These are phyloP conservation scores for Saccharomycopsis sp. DNA, from an alignment of 805 yeast species.

Conservation along the genomic window DNA sequence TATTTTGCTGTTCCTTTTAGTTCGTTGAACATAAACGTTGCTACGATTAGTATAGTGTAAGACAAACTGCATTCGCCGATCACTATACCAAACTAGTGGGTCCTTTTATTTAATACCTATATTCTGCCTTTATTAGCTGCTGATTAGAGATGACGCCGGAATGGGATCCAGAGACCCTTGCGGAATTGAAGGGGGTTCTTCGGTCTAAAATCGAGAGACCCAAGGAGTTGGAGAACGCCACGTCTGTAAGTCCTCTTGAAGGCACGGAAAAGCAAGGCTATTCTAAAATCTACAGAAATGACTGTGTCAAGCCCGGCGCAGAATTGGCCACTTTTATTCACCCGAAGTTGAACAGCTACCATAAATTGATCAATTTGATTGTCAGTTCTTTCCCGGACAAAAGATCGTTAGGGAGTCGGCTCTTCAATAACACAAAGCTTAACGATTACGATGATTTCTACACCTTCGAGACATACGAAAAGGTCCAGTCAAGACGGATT, in stretches of 20 bases:
- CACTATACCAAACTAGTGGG: no score
- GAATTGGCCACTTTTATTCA: constrained; percentile 22
- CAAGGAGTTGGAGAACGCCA: background rate
- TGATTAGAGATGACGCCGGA: background rate
- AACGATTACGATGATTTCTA: constrained; percentile 37
- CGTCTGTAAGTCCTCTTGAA: background rate
- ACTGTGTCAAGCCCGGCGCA: background rate
- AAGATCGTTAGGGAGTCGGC: constrained; percentile 34
- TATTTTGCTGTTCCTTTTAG: no score
- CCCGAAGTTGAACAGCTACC: constrained; percentile 32
- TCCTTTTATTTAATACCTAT: no score
- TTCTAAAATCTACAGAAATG: constrained; percentile 29
- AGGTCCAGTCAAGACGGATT: constrained; percentile 38
- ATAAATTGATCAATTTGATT: constrained; percentile 29
- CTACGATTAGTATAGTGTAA: no score
- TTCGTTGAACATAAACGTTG: no score
- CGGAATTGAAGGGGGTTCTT: background rate
- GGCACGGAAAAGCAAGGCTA: constrained; percentile 29
- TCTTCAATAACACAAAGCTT: constrained; percentile 24
- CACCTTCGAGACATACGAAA: constrained; percentile 37
- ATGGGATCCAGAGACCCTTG: background rate
- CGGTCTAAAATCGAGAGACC: background rate
- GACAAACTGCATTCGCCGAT: no score
- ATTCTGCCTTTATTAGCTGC: no score
- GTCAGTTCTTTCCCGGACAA: constrained; percentile 24